Conservation (phyloP, 2,329 filamentous ascomycete species). For the Gnomoniopsis sp. region DNA sequence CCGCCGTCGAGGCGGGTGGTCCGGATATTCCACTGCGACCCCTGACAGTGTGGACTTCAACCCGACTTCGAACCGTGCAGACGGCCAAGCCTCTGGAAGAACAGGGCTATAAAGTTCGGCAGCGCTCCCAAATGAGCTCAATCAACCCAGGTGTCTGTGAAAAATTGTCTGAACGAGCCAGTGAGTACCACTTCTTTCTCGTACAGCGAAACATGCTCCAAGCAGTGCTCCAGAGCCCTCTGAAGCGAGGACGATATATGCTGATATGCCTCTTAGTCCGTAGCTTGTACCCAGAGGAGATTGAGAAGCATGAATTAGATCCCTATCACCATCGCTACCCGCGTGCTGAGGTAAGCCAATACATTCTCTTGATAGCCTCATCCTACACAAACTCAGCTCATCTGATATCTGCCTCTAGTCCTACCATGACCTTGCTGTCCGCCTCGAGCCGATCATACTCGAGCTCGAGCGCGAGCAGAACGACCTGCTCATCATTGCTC, state of each 20-base stretch:
- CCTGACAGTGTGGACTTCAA: conserved; percentile 92
- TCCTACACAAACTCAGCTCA: conserved; percentile 13
- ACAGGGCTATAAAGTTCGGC: conserved; percentile 79
- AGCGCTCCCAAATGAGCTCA: conserved; percentile 94
- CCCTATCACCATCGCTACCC: conserved; percentile 97
- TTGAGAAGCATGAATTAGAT: conserved; percentile 87
- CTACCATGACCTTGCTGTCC: conserved; percentile 97
- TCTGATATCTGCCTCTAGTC: conserved; percentile 53
- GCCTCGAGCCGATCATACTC: conserved; percentile 94
- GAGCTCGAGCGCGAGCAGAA: conserved; percentile 96
- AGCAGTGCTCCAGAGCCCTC: too few relatives aligned
- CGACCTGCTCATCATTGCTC: conserved; percentile 95
- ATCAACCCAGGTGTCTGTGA: conserved; percentile 96
- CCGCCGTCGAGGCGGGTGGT: conserved; percentile 65
- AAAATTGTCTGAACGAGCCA: conserved; percentile 80
- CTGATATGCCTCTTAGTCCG: conserved; percentile 43
- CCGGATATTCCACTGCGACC: conserved; percentile 68
- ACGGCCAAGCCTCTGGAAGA: conserved; percentile 79
- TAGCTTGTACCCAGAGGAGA: conserved; percentile 81
- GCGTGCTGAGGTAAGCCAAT: conserved; percentile 70
- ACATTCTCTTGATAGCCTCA: neutral
- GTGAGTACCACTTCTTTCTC: too few relatives aligned
- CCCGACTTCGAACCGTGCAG: conserved; percentile 82
- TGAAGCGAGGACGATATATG: too few relatives aligned
- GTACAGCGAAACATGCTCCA: too few relatives aligned